Evolutionary conservation across 2,329 filamentous ascomycete species (phyloP), one percentile per base, ranked within the genome.

Genomic region (Pyrenochaeta sp.): DNA sequence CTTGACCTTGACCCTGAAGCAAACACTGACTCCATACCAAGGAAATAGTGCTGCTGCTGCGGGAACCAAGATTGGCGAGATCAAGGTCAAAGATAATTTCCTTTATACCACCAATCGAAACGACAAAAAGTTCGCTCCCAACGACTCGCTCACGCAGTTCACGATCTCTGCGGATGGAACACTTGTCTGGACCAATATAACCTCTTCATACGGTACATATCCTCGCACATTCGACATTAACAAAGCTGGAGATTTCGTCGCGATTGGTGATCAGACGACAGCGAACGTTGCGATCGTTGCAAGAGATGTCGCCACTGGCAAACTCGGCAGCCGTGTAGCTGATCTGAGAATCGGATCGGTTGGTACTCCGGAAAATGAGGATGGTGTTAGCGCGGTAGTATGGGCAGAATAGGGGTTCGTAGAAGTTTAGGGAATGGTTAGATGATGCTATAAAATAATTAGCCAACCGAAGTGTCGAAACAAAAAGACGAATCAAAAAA

Each of bases 181-280:
- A 2, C 48, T 72, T 6, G 44, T 54, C 1, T 69, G 61, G 51
- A 59, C 61, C 4, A 67, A 60, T 5, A 52, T 41, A 7, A 66
- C 66, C 0, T 66, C 63, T 3, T 58, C 67, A 1, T 61, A 65
- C 26, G 61, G 60, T 11, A 65, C 60, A 17, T 71, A 68, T 41
- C 69, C 69, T 10, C 60, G 68, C 6, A 70, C 68, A 1, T 70
- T 70, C 23, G 59, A 63, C 10, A 67, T 69, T 46, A 69, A 63
- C 44, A 61, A 67, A 32, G 64, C 56, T 6, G 65, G 67, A 10
- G 55, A 62, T 11, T 64, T 51, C 27, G 55, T 63, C 6, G 65
- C 65, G 3, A 62, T 68, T 38, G 65, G 63, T 9, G 63, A 63
- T 17, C 65, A 69, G 32, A 67, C 63, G 3, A 66, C 58, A 11